Base-by-base conservation (phyloP, 192 early-diverging fungal species). In the Coemansia sp. region DNA sequence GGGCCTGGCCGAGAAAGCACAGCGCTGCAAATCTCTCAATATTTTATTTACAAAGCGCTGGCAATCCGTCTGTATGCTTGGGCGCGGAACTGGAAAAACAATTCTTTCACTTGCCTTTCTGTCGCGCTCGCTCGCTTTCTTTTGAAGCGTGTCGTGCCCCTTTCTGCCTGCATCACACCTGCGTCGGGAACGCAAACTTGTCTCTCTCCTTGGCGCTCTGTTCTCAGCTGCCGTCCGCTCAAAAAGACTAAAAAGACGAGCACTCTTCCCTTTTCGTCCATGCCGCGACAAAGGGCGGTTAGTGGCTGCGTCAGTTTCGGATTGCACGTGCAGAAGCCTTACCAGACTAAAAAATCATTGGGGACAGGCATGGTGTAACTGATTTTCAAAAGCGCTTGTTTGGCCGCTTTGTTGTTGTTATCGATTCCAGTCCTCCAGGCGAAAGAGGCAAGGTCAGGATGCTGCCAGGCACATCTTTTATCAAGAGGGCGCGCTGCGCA, bases 191-290 rank as follows among this genome's bases (percentile, higher is more conserved):
- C 4, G 18, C 42, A 19, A 3, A 0, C 33, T 6, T 10, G 33
- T 7, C 14, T 12, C 10, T 7, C 33, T 12, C 33, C 40, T 3
- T 43, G 4, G 40, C 18, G n/a, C 6, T 7, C 43, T 44, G 4
- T 44, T n/a, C 43, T 44, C 43, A 21, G 18, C 16, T 44, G 43
- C 43, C 43, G 19, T 9, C 7, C 19, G 4, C 43, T 44, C 43
- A 44, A 44, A 44, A 44, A 44, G 43, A 44, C 43, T 44, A 44
- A 44, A 44, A 44, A 44, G n/a, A 35, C 14, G n/a, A 40, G n/a
- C n/a, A n/a, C n/a, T n/a, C n/a, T n/a, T n/a, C n/a, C n/a, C n/a
- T n/a, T n/a, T n/a, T n/a, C n/a, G n/a, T n/a, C n/a, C n/a, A n/a
- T n/a, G n/a, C n/a, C 30, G 30, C 30, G 30, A 31, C 30, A 31